Evolutionary conservation across 176 grass and related monocot genomes (phyloP).

Genomic region (Aegilops umbellulata): DNA sequence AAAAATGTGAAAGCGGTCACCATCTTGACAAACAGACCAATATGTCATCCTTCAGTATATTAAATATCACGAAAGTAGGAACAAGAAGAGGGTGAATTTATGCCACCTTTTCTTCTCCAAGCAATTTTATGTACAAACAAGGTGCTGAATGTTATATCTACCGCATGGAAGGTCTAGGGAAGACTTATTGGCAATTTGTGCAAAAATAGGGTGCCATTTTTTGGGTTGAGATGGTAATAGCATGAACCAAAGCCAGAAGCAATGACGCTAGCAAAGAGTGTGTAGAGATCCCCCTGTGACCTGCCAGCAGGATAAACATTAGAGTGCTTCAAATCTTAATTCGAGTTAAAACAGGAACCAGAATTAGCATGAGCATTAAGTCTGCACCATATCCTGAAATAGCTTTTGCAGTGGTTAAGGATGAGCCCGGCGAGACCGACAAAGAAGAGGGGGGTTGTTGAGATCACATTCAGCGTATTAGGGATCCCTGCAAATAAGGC

Average conservation of each 20-base stretch:
- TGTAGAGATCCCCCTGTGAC: constrained; percentile 63
- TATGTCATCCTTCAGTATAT: not conserved
- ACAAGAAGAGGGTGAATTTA: no score
- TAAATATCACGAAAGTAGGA: no score
- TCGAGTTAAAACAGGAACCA: not conserved
- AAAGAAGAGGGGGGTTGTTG: constrained; percentile 85
- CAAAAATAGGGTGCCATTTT: constrained; percentile 72
- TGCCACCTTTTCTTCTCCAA: no score
- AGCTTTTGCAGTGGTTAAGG: constrained; percentile 59
- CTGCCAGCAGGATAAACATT: constrained; percentile 36
- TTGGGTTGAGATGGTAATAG: constrained; percentile 83
- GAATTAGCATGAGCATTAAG: not conserved
- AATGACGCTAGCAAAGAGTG: constrained; percentile 51
- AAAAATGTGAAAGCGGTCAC: constrained; percentile 81
- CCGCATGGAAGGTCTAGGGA: not conserved
- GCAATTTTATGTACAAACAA: no score
- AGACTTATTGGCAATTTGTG: constrained; percentile 75
- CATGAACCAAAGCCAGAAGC: constrained; percentile 73
- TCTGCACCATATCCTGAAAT: constrained; percentile 61
- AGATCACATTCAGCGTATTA: constrained; percentile 86
- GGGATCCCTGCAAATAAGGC: constrained; percentile 56
- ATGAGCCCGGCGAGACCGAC: constrained; percentile 60
- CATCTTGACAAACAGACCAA: constrained; percentile 55
- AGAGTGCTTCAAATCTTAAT: not conserved
- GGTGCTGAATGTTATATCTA: not conserved